Evolutionary conservation across 2,329 filamentous ascomycete genomes (phyloP), one percentile per base, ranked within the genome.

Genomic region (Botryotinia narcissicola): DNA sequence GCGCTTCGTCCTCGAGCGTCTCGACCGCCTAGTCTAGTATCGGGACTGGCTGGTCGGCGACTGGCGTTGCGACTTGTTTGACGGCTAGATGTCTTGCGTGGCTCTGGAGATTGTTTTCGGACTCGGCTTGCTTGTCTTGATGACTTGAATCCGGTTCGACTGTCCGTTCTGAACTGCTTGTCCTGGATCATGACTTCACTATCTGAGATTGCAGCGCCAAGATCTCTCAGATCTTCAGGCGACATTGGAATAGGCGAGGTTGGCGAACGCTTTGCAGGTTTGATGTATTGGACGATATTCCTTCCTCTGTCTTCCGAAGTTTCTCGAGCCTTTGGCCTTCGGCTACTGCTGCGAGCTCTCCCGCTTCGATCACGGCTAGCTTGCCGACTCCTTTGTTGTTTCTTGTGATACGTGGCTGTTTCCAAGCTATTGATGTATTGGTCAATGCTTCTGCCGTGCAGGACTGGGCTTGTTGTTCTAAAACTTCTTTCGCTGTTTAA

Each of bases 241-340:
- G 95, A 97, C 95, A 98, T 98, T 4, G 95, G 94, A 2, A 97
- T 88, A 0, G 95, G 95, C 0, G 95, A 98, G 2, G 94, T 97
- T 0, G 95, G 95, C 1, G 95, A 98, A 35, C 93, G 88, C 83
- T 97, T 97, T 20, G 90, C 89, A 29, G 92, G 89, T 79, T 90
- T 92, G 75, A 92, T 94, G 48, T 73, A 73, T 70, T 73, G 71
- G 35, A 91, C 88, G 62, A 88, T 86, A 37, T 87, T 87, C 75
- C 93, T 88, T 32, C 92, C 93, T 73, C 93, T 90, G 60, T 92
- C 91, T 76, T 91, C 88, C 0, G 93, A 94, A 18, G 82, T 81
- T 29, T 93, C 91, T 35, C 90, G 86, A 18, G 85, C 84, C 74
- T 82, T 82, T 44, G 84, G 80, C 77, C 86, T 86, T 37, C 85